Evolutionary conservation across 805 yeast species (phyloP).

Genomic region (Debaryomyces maramus): DNA sequence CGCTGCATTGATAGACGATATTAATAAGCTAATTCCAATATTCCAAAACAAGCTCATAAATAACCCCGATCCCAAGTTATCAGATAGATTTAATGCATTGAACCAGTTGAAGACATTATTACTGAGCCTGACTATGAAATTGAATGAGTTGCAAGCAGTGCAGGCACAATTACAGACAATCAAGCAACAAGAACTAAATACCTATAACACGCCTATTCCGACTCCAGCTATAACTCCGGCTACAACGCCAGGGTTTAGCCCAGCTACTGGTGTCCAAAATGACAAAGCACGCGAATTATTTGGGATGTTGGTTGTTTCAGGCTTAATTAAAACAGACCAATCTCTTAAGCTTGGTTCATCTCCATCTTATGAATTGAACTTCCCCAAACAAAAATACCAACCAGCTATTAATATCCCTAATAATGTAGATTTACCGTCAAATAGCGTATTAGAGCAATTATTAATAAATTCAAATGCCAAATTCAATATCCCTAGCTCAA

Average conservation of each 20-base stretch:
- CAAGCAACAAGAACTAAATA: slow-evolving; percentile 30
- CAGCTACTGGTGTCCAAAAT: slow-evolving; percentile 9
- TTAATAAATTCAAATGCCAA: slow-evolving; percentile 16
- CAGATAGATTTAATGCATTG: slow-evolving; percentile 46
- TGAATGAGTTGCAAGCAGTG: slow-evolving; percentile 36
- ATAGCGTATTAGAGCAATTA: slow-evolving; percentile 23
- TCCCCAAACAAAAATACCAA: slow-evolving; percentile 32
- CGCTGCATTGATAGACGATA: slow-evolving; percentile 29
- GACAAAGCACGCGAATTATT: slow-evolving; percentile 31
- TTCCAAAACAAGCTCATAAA: slow-evolving; percentile 39
- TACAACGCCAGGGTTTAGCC: slow-evolving; percentile 8
- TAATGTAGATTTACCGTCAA: slow-evolving; percentile 16
- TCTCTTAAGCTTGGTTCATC: slow-evolving; percentile 40
- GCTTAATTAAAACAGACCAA: slow-evolving; percentile 41
- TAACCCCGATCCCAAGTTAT: slow-evolving; percentile 41
- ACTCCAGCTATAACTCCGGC: slow-evolving; percentile 16
- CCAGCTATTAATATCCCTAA: slow-evolving; percentile 11
- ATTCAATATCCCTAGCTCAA: slow-evolving; percentile 9
- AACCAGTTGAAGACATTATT: slow-evolving; percentile 44
- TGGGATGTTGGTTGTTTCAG: slow-evolving; percentile 33
- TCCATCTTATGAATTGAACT: slow-evolving; percentile 31
- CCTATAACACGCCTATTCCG: slow-evolving; percentile 7
- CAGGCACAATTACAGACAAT: slow-evolving; percentile 39
- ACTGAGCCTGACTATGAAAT: slow-evolving; percentile 34
- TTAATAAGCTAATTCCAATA: slow-evolving; percentile 40